phyloP scores from a whole-genome alignment of 2,329 filamentous ascomycete genomes.

The Zopfia rhizophila region DNA sequence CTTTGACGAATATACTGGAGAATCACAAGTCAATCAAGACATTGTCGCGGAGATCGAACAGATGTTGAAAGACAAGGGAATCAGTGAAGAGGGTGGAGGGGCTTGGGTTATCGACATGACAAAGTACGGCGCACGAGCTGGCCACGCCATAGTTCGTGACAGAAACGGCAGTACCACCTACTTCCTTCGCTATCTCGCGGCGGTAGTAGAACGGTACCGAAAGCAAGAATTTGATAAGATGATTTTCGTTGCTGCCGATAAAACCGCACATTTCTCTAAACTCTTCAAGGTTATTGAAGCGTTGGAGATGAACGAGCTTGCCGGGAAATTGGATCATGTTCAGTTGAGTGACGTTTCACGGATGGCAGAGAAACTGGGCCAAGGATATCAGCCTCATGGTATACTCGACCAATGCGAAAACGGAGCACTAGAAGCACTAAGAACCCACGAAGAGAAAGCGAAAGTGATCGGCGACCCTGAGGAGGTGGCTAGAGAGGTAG shows the following conservation, averaged over 20 bases:
- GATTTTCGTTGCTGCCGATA: slow-evolving; percentile 79
- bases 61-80: slow-evolving; percentile 70
- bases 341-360: slow-evolving; percentile 76
- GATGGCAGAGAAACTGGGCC: slow-evolving; percentile 52
- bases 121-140: slow-evolving; percentile 75
- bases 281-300: slow-evolving; percentile 81
- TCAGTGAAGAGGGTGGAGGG: slow-evolving; percentile 76
- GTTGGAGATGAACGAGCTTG: slow-evolving; percentile 74
- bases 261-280: slow-evolving; percentile 78
- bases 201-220: slow-evolving; percentile 73
- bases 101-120: slow-evolving; percentile 78
- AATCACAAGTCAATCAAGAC: slow-evolving; percentile 75
- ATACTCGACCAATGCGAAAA: slow-evolving; percentile 65
- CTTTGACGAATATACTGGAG: slow-evolving; percentile 78
- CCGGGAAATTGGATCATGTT: slow-evolving; percentile 75
- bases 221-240: slow-evolving; percentile 76
- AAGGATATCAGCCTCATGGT: slow-evolving; percentile 75
- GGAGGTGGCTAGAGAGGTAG: slow-evolving; percentile 23
- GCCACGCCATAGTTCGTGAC: slow-evolving; percentile 76
- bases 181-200: slow-evolving; percentile 80
- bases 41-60: slow-evolving; percentile 73
- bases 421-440: slow-evolving; percentile 25
- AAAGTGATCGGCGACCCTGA: slow-evolving; percentile 29
- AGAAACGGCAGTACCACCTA: slow-evolving; percentile 80
- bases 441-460: slow-evolving; percentile 31